A percentile compares a stretch with the other conserved stretches of the same genome.
Conservation (phyloP, 176 grass and related monocot species). For the Calamus simplicifolius region DNA sequence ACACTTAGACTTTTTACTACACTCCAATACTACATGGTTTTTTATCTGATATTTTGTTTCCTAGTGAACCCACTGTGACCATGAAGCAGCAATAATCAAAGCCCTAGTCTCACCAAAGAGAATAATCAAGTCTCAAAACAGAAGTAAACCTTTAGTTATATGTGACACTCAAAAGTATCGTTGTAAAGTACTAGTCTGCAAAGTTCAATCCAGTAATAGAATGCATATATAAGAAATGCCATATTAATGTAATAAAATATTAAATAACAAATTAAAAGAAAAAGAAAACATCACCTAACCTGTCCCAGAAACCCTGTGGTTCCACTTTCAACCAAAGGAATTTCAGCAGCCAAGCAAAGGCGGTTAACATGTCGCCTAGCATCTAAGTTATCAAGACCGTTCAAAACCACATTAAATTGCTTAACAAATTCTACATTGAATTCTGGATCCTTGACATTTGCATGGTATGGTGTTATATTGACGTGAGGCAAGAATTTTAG, state of each 20-base stretch:
- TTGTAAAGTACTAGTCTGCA: no score
- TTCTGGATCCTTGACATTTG: constrained; percentile 82
- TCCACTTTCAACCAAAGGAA: constrained; percentile 97
- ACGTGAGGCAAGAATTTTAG: constrained; percentile 80
- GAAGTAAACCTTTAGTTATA: no score
- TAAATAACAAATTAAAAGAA: background rate
- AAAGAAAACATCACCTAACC: constrained; percentile 28
- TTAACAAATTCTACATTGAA: constrained; percentile 94
- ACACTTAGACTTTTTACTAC: no score
- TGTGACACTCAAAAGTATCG: no score
- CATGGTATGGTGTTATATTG: constrained; percentile 75
- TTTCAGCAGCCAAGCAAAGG: constrained; percentile 93
- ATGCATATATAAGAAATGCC: no score
- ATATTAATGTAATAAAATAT: background rate
- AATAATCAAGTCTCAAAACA: no score
- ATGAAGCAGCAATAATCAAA: no score
- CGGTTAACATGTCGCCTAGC: constrained; percentile 96
- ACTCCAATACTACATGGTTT: no score
- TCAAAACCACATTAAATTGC: constrained; percentile 92
- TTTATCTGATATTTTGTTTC: no score
- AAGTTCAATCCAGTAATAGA: no score
- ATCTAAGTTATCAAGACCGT: constrained; percentile 98
- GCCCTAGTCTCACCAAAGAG: no score
- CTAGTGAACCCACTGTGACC: no score
- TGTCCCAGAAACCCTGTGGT: constrained; percentile 97